Conservation (phyloP, 2,329 filamentous ascomycete genomes). For the Aureobasidium musti region DNA sequence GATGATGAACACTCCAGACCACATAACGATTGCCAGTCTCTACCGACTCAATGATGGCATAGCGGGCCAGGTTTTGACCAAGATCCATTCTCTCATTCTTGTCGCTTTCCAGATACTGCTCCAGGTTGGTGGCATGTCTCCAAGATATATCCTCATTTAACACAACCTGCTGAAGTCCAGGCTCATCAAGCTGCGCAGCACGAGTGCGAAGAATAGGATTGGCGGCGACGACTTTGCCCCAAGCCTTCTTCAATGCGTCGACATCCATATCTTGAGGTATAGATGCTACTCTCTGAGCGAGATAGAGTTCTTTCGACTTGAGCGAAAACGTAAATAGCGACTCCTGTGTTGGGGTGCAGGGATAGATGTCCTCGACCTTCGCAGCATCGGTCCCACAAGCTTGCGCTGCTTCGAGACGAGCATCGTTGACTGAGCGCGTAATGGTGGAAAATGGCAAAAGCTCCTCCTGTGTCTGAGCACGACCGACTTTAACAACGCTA, state of each 20-base stretch:
- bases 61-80: slow-evolving; percentile 44
- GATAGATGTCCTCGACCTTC: slow-evolving; percentile 46
- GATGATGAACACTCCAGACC: slow-evolving; percentile 45
- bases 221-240: slow-evolving; percentile 41
- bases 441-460: slow-evolving; percentile 42
- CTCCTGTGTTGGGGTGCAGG: slow-evolving; percentile 48
- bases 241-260: slow-evolving; percentile 42
- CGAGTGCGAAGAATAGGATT: slow-evolving; percentile 46
- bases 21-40: slow-evolving; percentile 32
- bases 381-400: slow-evolving; percentile 38
- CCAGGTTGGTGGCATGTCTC: slow-evolving; percentile 37
- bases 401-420: slow-evolving; percentile 43
- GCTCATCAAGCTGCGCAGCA: slow-evolving; percentile 17
- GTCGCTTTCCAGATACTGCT: slow-evolving; percentile 43
- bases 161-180: slow-evolving; percentile 31
- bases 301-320: slow-evolving; percentile 44
- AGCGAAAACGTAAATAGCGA: slow-evolving; percentile 44
- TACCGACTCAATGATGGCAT: slow-evolving; percentile 39
- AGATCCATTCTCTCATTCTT: slow-evolving; percentile 44
- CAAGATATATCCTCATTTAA: slow-evolving; percentile 40
- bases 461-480: slow-evolving; percentile 36
- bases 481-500: slow-evolving; percentile 36
- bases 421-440: slow-evolving; percentile 33
- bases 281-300: slow-evolving; percentile 43
- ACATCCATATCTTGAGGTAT: slow-evolving; percentile 40